A percentile compares a stretch with the other conserved stretches of the same genome.
These are phyloP conservation scores for Sindora glabra DNA, from an alignment of 306 rosid genomes.

Conservation along the genomic window DNA sequence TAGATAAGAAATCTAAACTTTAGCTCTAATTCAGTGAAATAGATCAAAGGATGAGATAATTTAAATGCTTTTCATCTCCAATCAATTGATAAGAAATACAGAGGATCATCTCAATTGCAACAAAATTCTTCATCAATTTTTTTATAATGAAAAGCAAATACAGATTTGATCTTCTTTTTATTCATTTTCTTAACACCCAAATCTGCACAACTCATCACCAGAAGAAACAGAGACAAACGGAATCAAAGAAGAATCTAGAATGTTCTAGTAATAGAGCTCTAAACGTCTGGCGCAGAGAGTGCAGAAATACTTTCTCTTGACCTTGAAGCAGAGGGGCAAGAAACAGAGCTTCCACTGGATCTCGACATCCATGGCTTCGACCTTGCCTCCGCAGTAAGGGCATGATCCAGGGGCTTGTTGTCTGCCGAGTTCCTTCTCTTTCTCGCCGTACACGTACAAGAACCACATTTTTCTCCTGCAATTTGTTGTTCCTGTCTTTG, in stretches of 20 bases:
- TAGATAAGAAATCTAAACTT: background rate
- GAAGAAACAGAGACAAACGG: no score
- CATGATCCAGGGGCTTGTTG: conserved; percentile 83
- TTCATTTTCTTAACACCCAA: no score
- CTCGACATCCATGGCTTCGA: conserved; percentile 69
- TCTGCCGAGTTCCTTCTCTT: conserved; percentile 61
- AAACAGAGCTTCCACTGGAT: conserved; percentile 52
- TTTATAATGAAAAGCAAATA: no score
- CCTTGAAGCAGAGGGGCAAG: conserved; percentile 65
- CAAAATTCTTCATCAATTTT: background rate
- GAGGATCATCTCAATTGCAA: no score
- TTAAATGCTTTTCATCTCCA: background rate
- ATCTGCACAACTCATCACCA: no score
- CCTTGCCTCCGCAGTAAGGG: conserved; percentile 82
- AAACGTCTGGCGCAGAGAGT: conserved; percentile 66
- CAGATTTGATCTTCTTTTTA: no score
- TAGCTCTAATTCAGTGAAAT: no score
- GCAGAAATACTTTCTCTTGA: conserved; percentile 77
- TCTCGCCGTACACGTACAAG: conserved; percentile 53
- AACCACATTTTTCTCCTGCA: conserved; percentile 56
- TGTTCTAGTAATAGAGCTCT: conserved; percentile 43
- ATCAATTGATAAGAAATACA: background rate
- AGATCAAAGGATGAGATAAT: background rate
- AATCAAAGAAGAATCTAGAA: no score
- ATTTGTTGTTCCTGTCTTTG: background rate